Conservation (phyloP, 2,329 filamentous ascomycete species). For the Cladophialophora immunda region DNA sequence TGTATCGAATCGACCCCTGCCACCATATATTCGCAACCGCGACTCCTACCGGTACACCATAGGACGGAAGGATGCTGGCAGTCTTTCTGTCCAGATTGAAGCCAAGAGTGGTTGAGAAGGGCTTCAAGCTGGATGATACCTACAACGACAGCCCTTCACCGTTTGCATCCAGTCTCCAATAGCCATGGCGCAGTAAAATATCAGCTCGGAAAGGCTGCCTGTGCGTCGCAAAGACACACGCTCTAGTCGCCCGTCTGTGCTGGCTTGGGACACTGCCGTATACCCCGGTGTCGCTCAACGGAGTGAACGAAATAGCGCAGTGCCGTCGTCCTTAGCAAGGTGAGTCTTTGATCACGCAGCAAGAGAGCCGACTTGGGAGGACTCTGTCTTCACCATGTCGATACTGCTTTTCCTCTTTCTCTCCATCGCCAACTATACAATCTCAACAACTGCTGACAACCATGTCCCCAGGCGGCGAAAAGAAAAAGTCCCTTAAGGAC, state of each 20-base stretch:
- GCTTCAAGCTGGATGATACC: constrained; percentile 20
- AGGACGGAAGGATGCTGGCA: constrained; percentile 27
- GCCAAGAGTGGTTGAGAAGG: constrained; percentile 29
- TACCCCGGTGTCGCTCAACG: not conserved
- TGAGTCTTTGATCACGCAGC: constrained; percentile 19
- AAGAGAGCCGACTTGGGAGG: not conserved
- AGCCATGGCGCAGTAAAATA: constrained; percentile 16
- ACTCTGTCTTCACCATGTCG: constrained; percentile 12
- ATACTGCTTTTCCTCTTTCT: not conserved
- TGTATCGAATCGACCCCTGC: not conserved
- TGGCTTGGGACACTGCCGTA: not conserved
- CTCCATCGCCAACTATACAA: not conserved
- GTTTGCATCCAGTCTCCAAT: not conserved
- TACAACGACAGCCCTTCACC: constrained; percentile 7
- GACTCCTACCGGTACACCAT: not conserved
- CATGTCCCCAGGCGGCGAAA: constrained; percentile 27
- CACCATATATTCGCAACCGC: not conserved
- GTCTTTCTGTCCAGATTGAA: constrained; percentile 24
- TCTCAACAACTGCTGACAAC: constrained; percentile 23
- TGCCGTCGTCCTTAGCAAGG: constrained; percentile 15
- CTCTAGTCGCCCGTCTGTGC: not conserved
- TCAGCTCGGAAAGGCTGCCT: not conserved
- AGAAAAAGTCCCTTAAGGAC: constrained; percentile 16
- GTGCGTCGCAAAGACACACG: not conserved
- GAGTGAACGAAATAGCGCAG: not conserved